Base-by-base conservation (phyloP, 176 grass and related monocot genomes). In the Secale cereale region DNA sequence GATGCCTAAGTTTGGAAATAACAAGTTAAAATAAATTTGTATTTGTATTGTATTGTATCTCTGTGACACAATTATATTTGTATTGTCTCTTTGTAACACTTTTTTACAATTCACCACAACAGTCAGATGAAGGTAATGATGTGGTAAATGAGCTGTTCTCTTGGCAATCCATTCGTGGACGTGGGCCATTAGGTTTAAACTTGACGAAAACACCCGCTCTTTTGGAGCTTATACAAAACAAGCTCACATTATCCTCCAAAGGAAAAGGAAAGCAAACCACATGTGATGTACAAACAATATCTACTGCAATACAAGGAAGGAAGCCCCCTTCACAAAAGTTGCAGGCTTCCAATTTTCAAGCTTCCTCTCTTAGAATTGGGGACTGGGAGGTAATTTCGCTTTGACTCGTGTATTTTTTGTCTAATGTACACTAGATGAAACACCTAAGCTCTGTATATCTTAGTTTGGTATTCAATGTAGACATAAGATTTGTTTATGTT, bases 221-320 rank as follows among this genome's bases (percentile, higher is more conserved):
- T 28, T 15, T 74, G 39, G 70, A 74, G 37, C 40, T 74, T 14
- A 74, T 74, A 74, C 70, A 74, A 74, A 74, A 46, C 23, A 74
- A 74, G 40, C 23, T 74, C 37, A 15, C 23, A 13, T 23, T 8
- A 27, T 15, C 13, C 23, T 25, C 70, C 70, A 46, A 74, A 28
- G 40, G 14, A 45, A 74, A 25, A 74, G 45, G 40, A 74, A 46
- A 14, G 40, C 13, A 74, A 74, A 41, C 6, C 3, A 46, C 70
- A 46, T 7, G 23, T 46, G 23, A 13, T 46, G 25, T 46, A 25
- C 70, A 4, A 25, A 17, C 70, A 46, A 16, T 23, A 45, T 74
- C 40, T 74, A 46, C 39, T 74, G 7, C 25, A 46, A 17, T 25
- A 46, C 3, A 46, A 74, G 40, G 25, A 74, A 74, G 15, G 39